Evolutionary conservation across 345 rosid species (phyloP), one percentile per base, ranked within the genome.

Genomic region (Pugionium dolabratum): DNA sequence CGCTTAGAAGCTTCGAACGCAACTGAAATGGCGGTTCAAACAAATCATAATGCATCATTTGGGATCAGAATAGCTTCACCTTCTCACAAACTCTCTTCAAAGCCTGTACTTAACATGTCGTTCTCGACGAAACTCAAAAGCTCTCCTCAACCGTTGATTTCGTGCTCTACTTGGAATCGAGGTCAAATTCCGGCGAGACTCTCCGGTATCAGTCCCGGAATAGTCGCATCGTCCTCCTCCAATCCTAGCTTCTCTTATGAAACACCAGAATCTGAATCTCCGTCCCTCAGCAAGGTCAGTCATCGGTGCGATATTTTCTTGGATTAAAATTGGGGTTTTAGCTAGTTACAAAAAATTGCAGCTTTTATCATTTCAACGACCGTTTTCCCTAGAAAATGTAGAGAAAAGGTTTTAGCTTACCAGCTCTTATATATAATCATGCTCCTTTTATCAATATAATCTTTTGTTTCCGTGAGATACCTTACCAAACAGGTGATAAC

Each of bases 221-320:
- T 67, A 69, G 71, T 73, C 36, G 79, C 81, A 47, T 72, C 70
- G 9, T 59, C 76, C 0, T 54, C 75, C 0, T 55, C 79, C 5
- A 67, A 75, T 40, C 74, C 63, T 1, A 29, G 33, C 41, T 42
- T 73, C 63, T 44, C 77, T 0, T 55, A 72, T 39, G 82, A 79
- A 32, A 65, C 33, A 42, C 34, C 11, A 60, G 54, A 67, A 7
- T 25, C 59, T 52, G 70, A 27, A 6, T 35, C 77, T 7, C 59
- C 70, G 2, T 36, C 65, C 2, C 26, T 25, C 5, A 79, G 71
- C 51, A 71, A 87, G 95, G 97, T 90, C n/a, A 45, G 70, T 40
- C n/a, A 32, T 69, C 55, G 31, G 9, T 48, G 29, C 28, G 10
- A 34, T 51, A 26, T 37, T 59, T 39, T 11, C 44, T 33, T 46